These are phyloP conservation scores for Periconia sp. DNA, from an alignment of 2,329 filamentous ascomycete genomes.

Conservation along the genomic window DNA sequence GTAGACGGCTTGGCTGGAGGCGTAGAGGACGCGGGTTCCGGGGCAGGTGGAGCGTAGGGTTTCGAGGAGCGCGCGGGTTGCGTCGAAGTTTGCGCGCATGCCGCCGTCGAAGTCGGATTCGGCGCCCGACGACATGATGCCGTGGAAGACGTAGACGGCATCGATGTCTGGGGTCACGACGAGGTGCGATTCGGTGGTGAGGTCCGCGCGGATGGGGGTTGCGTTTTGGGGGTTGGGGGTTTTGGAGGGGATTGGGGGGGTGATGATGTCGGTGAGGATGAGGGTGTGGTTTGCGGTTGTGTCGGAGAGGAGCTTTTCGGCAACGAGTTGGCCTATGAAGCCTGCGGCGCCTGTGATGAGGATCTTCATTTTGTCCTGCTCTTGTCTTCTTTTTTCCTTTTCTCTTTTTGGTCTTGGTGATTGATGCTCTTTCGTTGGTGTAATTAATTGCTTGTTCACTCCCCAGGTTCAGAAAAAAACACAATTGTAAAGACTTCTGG, in stretches of 20 bases:
- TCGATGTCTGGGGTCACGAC: slow-evolving; percentile 15
- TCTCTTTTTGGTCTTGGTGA: not conserved
- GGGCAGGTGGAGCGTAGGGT: slow-evolving; percentile 52
- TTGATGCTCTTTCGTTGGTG: no score
- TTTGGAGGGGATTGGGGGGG: slow-evolving; percentile 52
- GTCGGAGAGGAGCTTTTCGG: slow-evolving; percentile 54
- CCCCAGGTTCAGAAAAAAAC: no score
- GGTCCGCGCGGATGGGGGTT: slow-evolving; percentile 52
- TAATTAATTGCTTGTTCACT: no score
- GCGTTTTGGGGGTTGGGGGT: slow-evolving; percentile 43
- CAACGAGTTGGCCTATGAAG: slow-evolving; percentile 62
- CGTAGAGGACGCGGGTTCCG: slow-evolving; percentile 58
- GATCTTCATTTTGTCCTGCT: slow-evolving; percentile 34
- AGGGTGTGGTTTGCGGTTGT: slow-evolving; percentile 46
- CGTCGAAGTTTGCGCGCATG: slow-evolving; percentile 60
- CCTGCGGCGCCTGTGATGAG: slow-evolving; percentile 64
- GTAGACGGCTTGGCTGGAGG: slow-evolving; percentile 63
- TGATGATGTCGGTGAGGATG: slow-evolving; percentile 58
- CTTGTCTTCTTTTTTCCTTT: not conserved
- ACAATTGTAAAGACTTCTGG: no score
- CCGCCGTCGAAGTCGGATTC: slow-evolving; percentile 61
- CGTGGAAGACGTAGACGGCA: slow-evolving; percentile 59
- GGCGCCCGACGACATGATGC: slow-evolving; percentile 65
- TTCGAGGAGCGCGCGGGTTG: slow-evolving; percentile 55
- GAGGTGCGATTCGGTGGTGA: slow-evolving; percentile 35